Base-by-base conservation (phyloP, 768 basidiomycete genomes). In the Suillus subalutaceus region DNA sequence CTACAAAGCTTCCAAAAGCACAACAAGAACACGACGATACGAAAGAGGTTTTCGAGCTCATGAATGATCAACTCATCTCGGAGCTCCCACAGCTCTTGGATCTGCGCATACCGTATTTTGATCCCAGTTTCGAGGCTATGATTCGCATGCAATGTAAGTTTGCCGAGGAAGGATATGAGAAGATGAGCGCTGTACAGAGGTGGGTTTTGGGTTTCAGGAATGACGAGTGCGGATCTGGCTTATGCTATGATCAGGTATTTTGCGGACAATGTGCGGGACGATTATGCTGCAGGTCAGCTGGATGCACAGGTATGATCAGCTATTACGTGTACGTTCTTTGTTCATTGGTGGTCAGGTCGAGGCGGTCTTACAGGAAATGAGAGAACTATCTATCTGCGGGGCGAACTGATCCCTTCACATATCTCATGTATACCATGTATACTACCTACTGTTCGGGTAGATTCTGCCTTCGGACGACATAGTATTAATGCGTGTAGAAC, bases 111-210 rank as follows among this genome's bases (percentile, higher is more conserved):
- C 97, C 97, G 0, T 99, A 94, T 84, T 96, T 99, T 69, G 97
- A 99, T 77, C 97, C 97, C 6, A 96, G 93, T 70, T 99, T 99
- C 75, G 97, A 99, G 79, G 94, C 97, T 56, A 99, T 99, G 97
- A 95, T 96, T 69, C 87, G 97, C 38, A 93, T 97, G 88, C 97
- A 99, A 74, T 88, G 93, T 74, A 96, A 96, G 74, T 99, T 99
- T 74, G 96, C 97, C 0, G 94, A 98, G 77, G 97, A 99, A 72
- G 96, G 97, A 0, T 99, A 99, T 75, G 96, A 98, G 81, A 97
- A 96, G 79, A 86, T 98, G 61, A 91, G 95, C 60, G 90, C 94
- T 55, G 96, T 98, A 10, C 97, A 99, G 78, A 82, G 94, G 90
- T 94, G 68, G 23, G 79, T 72, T 5, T 37, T 3, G 16, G 12